These are phyloP conservation scores for Tilletia walkeri DNA, from an alignment of 1,284 basidiomycete genomes.

Conservation along the genomic window DNA sequence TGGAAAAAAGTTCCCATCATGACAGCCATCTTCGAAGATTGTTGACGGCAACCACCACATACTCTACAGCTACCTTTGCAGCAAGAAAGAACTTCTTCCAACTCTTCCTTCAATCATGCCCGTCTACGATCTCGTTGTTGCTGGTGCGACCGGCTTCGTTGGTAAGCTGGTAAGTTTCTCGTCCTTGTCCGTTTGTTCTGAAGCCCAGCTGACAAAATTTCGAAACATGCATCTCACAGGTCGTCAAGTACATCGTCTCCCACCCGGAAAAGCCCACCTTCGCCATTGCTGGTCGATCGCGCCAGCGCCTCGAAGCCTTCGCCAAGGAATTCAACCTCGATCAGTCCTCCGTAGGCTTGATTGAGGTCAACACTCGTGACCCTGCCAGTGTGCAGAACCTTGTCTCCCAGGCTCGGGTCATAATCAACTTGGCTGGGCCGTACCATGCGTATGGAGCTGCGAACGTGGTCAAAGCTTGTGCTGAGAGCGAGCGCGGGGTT, in stretches of 20 bases:
- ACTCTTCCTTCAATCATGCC: neutral
- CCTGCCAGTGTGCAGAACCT: constrained; percentile 31
- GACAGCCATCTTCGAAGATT: no score
- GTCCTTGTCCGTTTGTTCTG: no score
- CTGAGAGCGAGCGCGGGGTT: constrained; percentile 58
- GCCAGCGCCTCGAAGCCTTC: constrained; percentile 30
- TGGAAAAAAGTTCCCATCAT: no score
- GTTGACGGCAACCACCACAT: no score
- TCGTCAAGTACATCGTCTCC: constrained; percentile 34
- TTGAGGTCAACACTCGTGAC: constrained; percentile 34
- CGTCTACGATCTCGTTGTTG: constrained; percentile 29
- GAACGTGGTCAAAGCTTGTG: constrained; percentile 60
- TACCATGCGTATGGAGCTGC: constrained; percentile 34
- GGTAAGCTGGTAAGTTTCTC: constrained; percentile 30
- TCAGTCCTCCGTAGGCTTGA: constrained; percentile 29
- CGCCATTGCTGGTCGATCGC: constrained; percentile 46
- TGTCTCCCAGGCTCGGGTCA: constrained; percentile 26
- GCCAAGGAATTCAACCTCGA: constrained; percentile 27
- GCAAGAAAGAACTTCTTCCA: no score
- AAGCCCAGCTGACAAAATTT: no score
- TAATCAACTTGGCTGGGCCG: constrained; percentile 47
- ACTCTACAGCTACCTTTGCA: no score
- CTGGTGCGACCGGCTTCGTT: constrained; percentile 51
- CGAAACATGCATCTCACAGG: neutral
- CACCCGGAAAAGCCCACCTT: constrained; percentile 35